These are phyloP conservation scores for Paracorniculantispora psalliotae DNA, from an alignment of 2,329 filamentous ascomycete species.

Conservation along the genomic window DNA sequence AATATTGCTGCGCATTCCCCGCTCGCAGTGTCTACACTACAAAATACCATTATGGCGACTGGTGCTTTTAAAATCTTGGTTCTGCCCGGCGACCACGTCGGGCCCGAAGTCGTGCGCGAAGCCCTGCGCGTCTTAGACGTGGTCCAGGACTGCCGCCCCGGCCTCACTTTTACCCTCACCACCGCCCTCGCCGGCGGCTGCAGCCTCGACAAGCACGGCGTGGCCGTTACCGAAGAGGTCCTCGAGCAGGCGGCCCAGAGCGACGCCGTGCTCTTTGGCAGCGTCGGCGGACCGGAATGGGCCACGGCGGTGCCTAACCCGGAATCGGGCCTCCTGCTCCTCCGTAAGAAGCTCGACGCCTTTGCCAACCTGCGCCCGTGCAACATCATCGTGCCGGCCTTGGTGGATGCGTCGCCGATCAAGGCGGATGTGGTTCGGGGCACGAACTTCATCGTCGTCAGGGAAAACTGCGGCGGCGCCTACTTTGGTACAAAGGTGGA, in stretches of 20 bases:
- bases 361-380: slow-evolving; percentile 49
- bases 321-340: slow-evolving; percentile 38
- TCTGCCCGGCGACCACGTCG: slow-evolving; percentile 42
- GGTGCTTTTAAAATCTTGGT: slow-evolving; percentile 32
- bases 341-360: slow-evolving; percentile 37
- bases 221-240: slow-evolving; percentile 38
- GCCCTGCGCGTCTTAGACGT: slow-evolving; percentile 42
- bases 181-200: slow-evolving; percentile 29
- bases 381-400: slow-evolving; percentile 38
- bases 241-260: slow-evolving; percentile 34
- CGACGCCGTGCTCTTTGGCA: slow-evolving; percentile 44
- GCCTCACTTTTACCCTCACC: slow-evolving; percentile 25
- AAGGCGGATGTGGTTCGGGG: slow-evolving; percentile 39
- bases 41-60: neutral
- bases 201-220: slow-evolving; percentile 40
- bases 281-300: slow-evolving; percentile 45
- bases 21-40: neutral
- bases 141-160: slow-evolving; percentile 28
- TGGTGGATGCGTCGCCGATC: slow-evolving; percentile 37
- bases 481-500: slow-evolving; percentile 46
- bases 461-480: slow-evolving; percentile 47
- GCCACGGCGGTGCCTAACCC: slow-evolving; percentile 35
- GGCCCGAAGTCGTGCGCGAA: slow-evolving; percentile 42
- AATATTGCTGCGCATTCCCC: neutral
- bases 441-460: slow-evolving; percentile 44